phyloP scores from a whole-genome alignment of 2,329 filamentous ascomycete species.

The Ophioceras dolichostomum region DNA sequence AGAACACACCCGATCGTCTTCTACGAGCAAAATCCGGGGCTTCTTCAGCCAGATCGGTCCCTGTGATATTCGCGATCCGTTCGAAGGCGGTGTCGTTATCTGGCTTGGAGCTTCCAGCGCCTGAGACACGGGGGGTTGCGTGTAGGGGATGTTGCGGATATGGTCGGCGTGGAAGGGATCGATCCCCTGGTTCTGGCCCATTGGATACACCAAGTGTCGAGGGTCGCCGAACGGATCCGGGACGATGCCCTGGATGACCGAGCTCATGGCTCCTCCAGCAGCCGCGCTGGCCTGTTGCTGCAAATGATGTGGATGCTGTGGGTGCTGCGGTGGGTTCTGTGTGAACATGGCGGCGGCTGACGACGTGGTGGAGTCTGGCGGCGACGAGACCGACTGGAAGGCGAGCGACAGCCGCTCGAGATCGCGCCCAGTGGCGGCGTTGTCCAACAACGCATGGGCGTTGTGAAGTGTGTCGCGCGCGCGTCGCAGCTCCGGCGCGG shows the following conservation, averaged over 20 bases:
- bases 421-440: conserved; percentile 39
- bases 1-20: conserved; percentile 61
- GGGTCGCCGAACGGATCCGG: conserved; percentile 44
- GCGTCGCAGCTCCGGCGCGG: conserved; percentile 38
- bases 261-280: too few relatives aligned
- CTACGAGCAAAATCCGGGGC: conserved; percentile 80
- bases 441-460: conserved; percentile 25
- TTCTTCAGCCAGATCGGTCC: conserved; percentile 25
- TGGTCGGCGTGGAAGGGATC: conserved; percentile 92
- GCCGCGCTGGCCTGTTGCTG: too few relatives aligned
- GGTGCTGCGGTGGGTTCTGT: conserved; percentile 30
- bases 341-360: conserved; percentile 41
- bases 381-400: conserved; percentile 29
- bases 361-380: conserved; percentile 37
- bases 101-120: conserved; percentile 12
- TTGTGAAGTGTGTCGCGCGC: conserved; percentile 44
- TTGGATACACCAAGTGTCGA: conserved; percentile 71
- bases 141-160: conserved; percentile 86
- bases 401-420: conserved; percentile 42
- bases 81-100: conserved; percentile 19
- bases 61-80: conserved; percentile 9
- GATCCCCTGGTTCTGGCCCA: conserved; percentile 82
- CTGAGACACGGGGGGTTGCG: conserved; percentile 48
- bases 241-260: conserved; percentile 24
- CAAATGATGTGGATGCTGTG: too few relatives aligned